Conservation (phyloP, 352 stramenopile genomes). For the Globisporangium sylvaticum region DNA sequence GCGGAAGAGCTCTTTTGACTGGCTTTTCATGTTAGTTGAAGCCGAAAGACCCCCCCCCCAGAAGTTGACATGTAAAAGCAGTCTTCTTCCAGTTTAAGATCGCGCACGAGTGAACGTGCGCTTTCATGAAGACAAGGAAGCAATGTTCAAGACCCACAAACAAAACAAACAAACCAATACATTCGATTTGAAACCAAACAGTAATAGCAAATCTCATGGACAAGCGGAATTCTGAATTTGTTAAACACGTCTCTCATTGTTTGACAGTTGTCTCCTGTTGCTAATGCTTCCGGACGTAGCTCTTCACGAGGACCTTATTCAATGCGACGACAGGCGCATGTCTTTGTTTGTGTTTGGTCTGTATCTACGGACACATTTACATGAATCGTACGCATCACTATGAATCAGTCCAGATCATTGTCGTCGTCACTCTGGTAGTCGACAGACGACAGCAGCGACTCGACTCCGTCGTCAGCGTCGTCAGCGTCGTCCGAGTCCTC, state of each 20-base stretch:
- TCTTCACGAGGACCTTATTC: background rate
- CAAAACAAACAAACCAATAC: background rate
- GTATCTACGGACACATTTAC: background rate
- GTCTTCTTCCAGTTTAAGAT: background rate
- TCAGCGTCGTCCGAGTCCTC: background rate
- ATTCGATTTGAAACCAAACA: background rate
- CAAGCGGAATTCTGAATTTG: background rate
- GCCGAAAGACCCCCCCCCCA: background rate
- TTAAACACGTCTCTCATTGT: background rate
- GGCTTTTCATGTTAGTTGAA: background rate
- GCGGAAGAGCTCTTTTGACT: background rate
- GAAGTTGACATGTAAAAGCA: background rate
- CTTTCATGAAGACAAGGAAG: background rate
- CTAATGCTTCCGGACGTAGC: background rate
- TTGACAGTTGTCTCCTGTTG: background rate
- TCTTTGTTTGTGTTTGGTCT: background rate
- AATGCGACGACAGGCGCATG: background rate
- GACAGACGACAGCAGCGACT: conserved; percentile 2
- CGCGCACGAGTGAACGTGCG: background rate
- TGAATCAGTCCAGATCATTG: background rate
- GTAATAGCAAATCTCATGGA: background rate
- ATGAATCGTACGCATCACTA: no score
- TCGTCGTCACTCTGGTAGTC: conserved; percentile 5
- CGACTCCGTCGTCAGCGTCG: background rate
- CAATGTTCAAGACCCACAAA: background rate